Conservation (phyloP, 2,329 filamentous ascomycete genomes). For the Hawksworthiomyces lignivorus region DNA sequence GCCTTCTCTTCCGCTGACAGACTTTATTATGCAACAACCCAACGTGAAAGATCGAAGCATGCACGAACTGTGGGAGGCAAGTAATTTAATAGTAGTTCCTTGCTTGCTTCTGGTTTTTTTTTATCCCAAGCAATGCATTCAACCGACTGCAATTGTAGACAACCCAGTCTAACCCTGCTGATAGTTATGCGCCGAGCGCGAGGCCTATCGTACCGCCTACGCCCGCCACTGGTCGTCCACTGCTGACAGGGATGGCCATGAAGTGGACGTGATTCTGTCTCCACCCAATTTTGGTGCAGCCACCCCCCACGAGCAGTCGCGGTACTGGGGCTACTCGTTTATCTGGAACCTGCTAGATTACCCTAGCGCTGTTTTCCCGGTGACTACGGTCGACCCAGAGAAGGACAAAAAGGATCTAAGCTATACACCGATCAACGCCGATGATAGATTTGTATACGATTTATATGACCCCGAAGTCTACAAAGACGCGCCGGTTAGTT, state of each 20-base stretch:
- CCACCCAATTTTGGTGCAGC: background rate
- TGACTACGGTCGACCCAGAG: slow-evolving; percentile 31
- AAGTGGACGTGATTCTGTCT: slow-evolving; percentile 2
- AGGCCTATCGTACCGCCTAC: slow-evolving; percentile 17
- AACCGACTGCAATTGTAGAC: background rate
- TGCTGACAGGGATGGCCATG: slow-evolving; percentile 6
- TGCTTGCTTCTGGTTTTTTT: too few species aligned
- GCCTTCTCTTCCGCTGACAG: slow-evolving; percentile 34
- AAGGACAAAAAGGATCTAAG: slow-evolving; percentile 17
- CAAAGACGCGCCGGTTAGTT: background rate
- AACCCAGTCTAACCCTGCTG: background rate
- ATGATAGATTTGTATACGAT: slow-evolving; percentile 20
- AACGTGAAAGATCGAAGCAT: slow-evolving; percentile 30
- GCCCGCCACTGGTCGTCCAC: slow-evolving; percentile 13
- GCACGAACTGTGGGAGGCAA: slow-evolving; percentile 30
- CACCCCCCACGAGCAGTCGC: background rate
- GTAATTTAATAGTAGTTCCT: too few species aligned
- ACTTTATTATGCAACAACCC: slow-evolving; percentile 25
- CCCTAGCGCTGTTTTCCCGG: slow-evolving; percentile 46
- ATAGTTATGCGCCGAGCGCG: slow-evolving; percentile 13
- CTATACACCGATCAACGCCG: slow-evolving; percentile 35
- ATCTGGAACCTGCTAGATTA: slow-evolving; percentile 36
- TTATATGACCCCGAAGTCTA: slow-evolving; percentile 1
- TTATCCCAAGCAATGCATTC: too few species aligned
- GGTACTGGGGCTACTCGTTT: slow-evolving; percentile 2